These are phyloP conservation scores for Taxillus chinensis DNA, from an alignment of 164 flowering plant species.

Conservation along the genomic window DNA sequence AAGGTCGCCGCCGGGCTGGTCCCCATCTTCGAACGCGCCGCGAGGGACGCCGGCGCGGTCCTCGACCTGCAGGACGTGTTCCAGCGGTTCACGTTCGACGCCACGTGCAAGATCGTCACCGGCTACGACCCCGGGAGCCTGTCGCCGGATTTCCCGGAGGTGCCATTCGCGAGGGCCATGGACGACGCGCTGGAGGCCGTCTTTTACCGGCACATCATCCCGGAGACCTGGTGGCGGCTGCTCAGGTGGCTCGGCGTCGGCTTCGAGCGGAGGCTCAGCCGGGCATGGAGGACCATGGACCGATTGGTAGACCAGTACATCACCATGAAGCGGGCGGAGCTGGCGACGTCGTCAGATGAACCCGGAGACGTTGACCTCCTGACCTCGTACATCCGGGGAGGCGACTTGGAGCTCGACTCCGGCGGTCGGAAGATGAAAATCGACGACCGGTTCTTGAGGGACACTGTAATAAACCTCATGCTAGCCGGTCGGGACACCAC, in stretches of 20 bases:
- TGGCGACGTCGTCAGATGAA: not conserved
- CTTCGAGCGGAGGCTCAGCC: conserved; percentile 9
- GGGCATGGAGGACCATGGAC: conserved; percentile 9
- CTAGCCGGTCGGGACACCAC: conserved; percentile 30
- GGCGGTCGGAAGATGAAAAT: not conserved
- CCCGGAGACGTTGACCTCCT: conserved; percentile 14
- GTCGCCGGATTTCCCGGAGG: conserved; percentile 14
- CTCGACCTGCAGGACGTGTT: conserved; percentile 34
- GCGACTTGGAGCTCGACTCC: not conserved
- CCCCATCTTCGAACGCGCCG: conserved; percentile 14
- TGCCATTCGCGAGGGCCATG: conserved; percentile 24
- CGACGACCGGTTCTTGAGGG: conserved; percentile 20
- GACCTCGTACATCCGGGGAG: conserved; percentile 11
- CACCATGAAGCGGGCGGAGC: conserved; percentile 5
- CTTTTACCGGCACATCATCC: conserved; percentile 19
- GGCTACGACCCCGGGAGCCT: conserved; percentile 22
- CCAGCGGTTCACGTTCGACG: conserved; percentile 28
- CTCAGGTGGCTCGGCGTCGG: conserved; percentile 21
- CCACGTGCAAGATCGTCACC: conserved; percentile 15
- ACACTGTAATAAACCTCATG: conserved; percentile 17
- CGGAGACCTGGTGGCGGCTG: conserved; percentile 25
- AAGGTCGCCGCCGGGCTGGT: conserved; percentile 20
- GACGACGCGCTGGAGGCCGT: conserved; percentile 21
- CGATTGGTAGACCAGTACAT: conserved; percentile 5
- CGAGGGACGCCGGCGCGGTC: not conserved